A percentile compares a stretch with the other conserved stretches of the same genome.
Conservation (phyloP, 2,329 filamentous ascomycete species). For the Simplicillium aogashimaense region DNA sequence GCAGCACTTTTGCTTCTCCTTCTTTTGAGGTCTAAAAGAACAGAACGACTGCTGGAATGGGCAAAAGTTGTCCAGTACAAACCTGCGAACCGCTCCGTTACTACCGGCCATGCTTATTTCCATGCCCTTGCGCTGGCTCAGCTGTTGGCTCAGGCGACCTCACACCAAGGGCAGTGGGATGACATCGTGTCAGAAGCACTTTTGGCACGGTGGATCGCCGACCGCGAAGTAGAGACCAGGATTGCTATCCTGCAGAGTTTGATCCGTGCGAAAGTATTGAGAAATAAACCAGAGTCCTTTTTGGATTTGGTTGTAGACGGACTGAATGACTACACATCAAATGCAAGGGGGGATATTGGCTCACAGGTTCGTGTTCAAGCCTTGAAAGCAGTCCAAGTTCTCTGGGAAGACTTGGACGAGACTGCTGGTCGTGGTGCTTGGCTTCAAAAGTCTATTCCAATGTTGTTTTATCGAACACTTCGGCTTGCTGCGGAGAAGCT, state of each 20-base stretch:
- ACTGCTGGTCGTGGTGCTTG: constrained; percentile 11
- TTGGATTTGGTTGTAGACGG: constrained; percentile 41
- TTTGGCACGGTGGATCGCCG: constrained; percentile 40
- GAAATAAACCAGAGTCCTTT: constrained; percentile 28
- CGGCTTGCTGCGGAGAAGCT: constrained; percentile 81
- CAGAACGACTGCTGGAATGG: constrained; percentile 35
- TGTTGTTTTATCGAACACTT: constrained; percentile 40
- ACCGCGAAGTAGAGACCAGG: constrained; percentile 39
- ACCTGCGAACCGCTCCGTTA: constrained; percentile 20
- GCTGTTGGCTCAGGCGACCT: constrained; percentile 21
- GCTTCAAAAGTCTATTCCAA: constrained; percentile 19
- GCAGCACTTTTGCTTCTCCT: constrained; percentile 41
- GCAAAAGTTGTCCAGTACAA: constrained; percentile 27
- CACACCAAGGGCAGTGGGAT: constrained; percentile 9
- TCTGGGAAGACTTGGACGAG: constrained; percentile 33
- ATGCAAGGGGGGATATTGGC: constrained; percentile 80
- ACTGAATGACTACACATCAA: constrained; percentile 85
- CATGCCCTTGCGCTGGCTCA: constrained; percentile 42
- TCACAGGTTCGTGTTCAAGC: constrained; percentile 77
- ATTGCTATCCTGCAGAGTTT: constrained; percentile 47
- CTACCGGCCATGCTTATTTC: constrained; percentile 40
- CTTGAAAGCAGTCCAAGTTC: constrained; percentile 61
- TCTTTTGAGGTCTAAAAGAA: constrained; percentile 20
- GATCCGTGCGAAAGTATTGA: constrained; percentile 33
- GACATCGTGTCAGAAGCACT: constrained; percentile 34